Evolutionary conservation across 306 rosid genomes (phyloP).

Genomic region (Geum urbanum): DNA sequence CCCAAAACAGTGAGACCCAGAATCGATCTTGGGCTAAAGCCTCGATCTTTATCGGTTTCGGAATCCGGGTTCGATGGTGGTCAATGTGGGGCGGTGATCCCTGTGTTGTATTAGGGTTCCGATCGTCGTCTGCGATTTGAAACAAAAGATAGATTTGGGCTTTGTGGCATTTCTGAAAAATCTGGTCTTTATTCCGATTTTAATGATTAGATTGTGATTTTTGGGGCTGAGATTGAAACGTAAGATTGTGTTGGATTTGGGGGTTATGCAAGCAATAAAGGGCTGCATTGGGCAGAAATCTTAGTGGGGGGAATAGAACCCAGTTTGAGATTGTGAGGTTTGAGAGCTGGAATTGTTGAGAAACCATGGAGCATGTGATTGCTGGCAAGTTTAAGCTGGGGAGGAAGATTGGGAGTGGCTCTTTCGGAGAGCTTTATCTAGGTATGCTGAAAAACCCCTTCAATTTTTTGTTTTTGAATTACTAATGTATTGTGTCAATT

Average conservation of each 20-base stretch:
- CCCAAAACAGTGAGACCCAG: not conserved
- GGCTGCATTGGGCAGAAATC: constrained; percentile 41
- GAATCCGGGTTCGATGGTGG: constrained; percentile 13
- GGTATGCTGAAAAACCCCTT: constrained; percentile 33
- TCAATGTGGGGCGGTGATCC: constrained; percentile 33
- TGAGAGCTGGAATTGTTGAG: constrained; percentile 38
- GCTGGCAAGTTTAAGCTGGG: constrained; percentile 91
- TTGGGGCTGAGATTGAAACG: constrained; percentile 24
- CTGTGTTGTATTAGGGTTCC: constrained; percentile 20
- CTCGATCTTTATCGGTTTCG: not conserved
- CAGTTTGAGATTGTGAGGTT: constrained; percentile 29
- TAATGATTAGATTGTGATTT: constrained; percentile 12
- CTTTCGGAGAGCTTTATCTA: constrained; percentile 96
- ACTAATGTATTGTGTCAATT: constrained; percentile 9
- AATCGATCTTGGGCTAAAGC: not conserved
- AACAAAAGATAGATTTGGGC: not conserved
- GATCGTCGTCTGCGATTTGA: constrained; percentile 4
- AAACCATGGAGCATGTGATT: constrained; percentile 85
- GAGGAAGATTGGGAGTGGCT: constrained; percentile 98
- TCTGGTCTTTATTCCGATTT: not conserved
- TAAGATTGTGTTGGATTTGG: constrained; percentile 30
- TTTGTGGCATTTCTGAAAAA: constrained; percentile 1
- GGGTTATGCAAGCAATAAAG: constrained; percentile 36
- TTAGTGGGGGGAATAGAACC: constrained; percentile 21
- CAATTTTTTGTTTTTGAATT: constrained; percentile 4